Base-by-base conservation (phyloP, 768 basidiomycete species). In the Gymnopilus dilepis region DNA sequence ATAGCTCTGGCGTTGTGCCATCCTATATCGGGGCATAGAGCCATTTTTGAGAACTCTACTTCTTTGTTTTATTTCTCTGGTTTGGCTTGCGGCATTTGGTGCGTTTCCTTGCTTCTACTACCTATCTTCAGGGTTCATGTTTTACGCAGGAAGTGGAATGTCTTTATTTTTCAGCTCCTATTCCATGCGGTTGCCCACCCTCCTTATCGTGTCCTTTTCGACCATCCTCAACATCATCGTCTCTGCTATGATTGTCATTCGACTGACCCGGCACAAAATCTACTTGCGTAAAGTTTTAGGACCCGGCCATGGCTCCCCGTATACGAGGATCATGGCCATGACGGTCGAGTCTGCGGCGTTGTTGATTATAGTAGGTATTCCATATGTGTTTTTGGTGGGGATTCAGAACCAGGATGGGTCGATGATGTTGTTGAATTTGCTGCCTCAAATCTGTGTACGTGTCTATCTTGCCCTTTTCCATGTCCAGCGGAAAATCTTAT, bases 1-100 rank as follows among this genome's bases (percentile, higher is more conserved):
- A 22, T 37, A 67, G 66, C 54, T 62, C 19, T 67, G 66, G 66
- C 61, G 66, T 2, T 67, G 66, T 40, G 30, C 55, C 2, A 26
- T 60, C 3, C 17, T 67, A 24, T 67, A 67, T 50, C 24, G 31
- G 17, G 61, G 55, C 7, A 42, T 67, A 13, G 51, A 45, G 0
- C 48, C 58, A 7, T 50, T 33, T n/a, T 37, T 15, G 30, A 45
- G 56, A 47, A 26, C 55, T 31, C 42, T 45, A 4, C 30, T 65
- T 3, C 40, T 52, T 28, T 48, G 50, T 30, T 40, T 61, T 9
- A 34, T 60, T 45, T 42, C 11, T 15, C 47, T 64, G 26, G 50
- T 63, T n/a, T 52, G 30, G 40, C 17, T 62, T 1, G 58, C 37
- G 26, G 56, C 56, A 13, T 55, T 62, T 22, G 54, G 63, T 59